A percentile compares a stretch with the other conserved stretches of the same genome.
These are phyloP conservation scores for Arabis hirsuta DNA, from an alignment of 345 rosid genomes.

Conservation along the genomic window DNA sequence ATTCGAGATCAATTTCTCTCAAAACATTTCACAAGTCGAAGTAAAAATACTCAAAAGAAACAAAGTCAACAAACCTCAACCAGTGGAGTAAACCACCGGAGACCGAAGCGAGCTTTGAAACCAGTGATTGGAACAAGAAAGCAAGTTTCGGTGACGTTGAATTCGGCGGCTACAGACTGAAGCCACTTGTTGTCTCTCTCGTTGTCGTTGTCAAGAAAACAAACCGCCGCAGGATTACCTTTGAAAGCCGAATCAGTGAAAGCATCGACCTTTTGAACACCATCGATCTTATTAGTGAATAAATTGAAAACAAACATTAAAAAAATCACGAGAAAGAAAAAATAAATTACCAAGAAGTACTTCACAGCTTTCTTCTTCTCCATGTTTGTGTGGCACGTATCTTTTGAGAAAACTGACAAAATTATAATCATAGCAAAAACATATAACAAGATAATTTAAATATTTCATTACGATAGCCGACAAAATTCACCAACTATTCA, in stretches of 20 bases:
- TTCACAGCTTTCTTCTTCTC: slow-evolving; percentile 50
- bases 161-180: slow-evolving; percentile 63
- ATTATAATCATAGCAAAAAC: neutral
- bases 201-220: slow-evolving; percentile 60
- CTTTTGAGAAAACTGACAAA: neutral
- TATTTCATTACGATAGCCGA: no score
- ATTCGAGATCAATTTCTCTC: neutral
- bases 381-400: neutral
- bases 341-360: slow-evolving; percentile 50
- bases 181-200: slow-evolving; percentile 75
- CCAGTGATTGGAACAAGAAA: slow-evolving; percentile 46
- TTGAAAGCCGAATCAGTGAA: slow-evolving; percentile 75
- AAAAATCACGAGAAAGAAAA: neutral
- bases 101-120: slow-evolving; percentile 49
- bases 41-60: neutral
- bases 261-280: slow-evolving; percentile 59
- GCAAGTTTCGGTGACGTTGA: slow-evolving; percentile 59
- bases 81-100: slow-evolving; percentile 71
- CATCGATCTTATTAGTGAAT: neutral
- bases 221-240: slow-evolving; percentile 92
- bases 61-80: slow-evolving; percentile 43
- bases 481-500: no score
- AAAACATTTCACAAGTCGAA: no score
- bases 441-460: neutral
- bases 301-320: neutral